phyloP scores from a whole-genome alignment of 257 asterid genomes.

The Capsicum pubescens region DNA sequence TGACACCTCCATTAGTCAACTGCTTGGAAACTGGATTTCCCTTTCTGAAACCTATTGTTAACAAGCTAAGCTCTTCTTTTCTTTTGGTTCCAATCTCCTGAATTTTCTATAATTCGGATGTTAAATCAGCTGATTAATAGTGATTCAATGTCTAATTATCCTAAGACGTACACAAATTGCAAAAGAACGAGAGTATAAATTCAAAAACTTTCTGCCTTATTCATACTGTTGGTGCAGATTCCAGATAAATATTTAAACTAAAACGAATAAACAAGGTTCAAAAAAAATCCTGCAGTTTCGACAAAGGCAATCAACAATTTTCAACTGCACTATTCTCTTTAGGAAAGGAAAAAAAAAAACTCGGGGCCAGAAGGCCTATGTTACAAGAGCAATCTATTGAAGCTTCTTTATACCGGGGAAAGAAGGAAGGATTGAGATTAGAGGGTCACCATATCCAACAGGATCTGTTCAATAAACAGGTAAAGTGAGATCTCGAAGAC shows the following conservation, averaged over 20 bases:
- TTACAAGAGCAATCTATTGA: constrained; percentile 22
- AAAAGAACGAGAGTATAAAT: neutral
- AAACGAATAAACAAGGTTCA: neutral
- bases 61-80: neutral
- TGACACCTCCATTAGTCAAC: neutral
- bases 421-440: constrained; percentile 80
- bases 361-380: neutral
- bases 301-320: neutral
- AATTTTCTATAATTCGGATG: neutral
- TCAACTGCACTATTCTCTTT: constrained; percentile 14
- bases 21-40: neutral
- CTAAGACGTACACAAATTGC: neutral
- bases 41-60: neutral
- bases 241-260: neutral
- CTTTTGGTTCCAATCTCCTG: neutral
- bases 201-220: neutral
- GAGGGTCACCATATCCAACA: constrained; percentile 85
- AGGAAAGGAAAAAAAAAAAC: neutral
- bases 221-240: neutral
- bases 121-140: neutral
- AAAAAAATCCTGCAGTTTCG: neutral
- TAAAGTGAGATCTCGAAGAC: neutral
- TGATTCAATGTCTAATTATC: too few relatives aligned
- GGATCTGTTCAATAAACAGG: constrained; percentile 53
- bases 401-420: constrained; percentile 81